Evolutionary conservation across 2,329 filamentous ascomycete species (phyloP), one percentile per base, ranked within the genome.

Genomic region (Coniochaeta hoffmannii): DNA sequence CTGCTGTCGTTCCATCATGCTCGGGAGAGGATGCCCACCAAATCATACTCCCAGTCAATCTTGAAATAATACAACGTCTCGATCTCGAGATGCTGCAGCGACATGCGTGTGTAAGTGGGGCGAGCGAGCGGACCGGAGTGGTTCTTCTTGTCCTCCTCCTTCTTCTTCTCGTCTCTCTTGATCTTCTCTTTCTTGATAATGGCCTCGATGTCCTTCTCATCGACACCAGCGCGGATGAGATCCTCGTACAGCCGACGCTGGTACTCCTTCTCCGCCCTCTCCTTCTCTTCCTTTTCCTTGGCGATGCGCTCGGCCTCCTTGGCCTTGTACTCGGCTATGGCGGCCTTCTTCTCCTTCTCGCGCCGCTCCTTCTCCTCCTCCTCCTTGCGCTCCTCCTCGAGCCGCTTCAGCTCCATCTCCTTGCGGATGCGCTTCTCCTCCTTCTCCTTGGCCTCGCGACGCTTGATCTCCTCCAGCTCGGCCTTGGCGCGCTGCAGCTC

Each of bases 41-140:
- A 57, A 59, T 87, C 83, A 53, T 77, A 67, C 54, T 83, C 78
- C 61, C 75, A 86, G 12, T 85, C 80, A 28, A 86, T 76, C 50
- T 75, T 71, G 61, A 79, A 82, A 15, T 69, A 70, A 51, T 76
- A 71, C 56, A 87, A 66, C 4, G 83, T 85, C 69, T 86, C 83
- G 54, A 86, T 73, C 0, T 82, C 85, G 22, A 87, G 69, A 64
- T 87, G 78, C 55, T 75, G 74, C 24, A 83, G 76, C 1, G 81
- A 73, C 82, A 87, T 86, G 60, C 83, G 77, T 14, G 83, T 87
- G 63, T 85, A 86, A 0, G 81, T 85, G 0, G 81, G 65, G 9
- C 62, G 62, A 19, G 53, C 56, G 12, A 58, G 10, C 41, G 64
- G 59, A 35, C 59, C 56, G 10, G 63, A 57, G 9, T 61, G 54